Base-by-base conservation (phyloP, 108 stramenopile species). In the Conticribra guillardii region DNA sequence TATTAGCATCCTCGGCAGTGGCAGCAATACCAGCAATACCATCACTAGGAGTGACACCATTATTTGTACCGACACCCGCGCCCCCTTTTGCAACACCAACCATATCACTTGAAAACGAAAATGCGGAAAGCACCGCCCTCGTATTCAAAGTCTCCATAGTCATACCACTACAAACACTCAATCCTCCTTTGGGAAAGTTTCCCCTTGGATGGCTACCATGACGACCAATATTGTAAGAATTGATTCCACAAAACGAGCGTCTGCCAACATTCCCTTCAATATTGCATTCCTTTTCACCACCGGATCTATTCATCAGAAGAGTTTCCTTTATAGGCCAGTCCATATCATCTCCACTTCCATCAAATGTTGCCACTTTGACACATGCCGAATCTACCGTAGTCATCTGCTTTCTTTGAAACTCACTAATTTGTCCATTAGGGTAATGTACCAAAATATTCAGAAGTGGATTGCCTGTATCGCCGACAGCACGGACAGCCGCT, bases 261-360 rank as follows among this genome's bases (percentile, higher is more conserved):
- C 58, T 56, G 19, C 45, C 46, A 23, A 31, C 30, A 28, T 23
- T 23, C 17, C 9, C 29, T 45, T 64, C 48, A 69, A 79, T 64
- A 30, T 72, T 41, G 37, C 71, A 29, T 7, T 0, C 56, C 4
- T 29, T 29, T 69, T 27, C 50, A 41, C 48, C 60, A 70, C 30
- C 33, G n/a, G 11, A 57, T 16, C 34, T 18, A 41, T 54, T 61
- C 11, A 19, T 48, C 32, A 76, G 60, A 26, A 86, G 65, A 19
- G 92, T 87, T 16, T 71, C 37, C 62, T 93, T 91, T 73, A 95
- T 94, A 22, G 94, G 94, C 56, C 23, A 52, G 80, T 97, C 96
- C 93, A 97, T 94, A 65, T 97, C 96, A 79, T 97, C 96, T 3
- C 94, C 92, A 47, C 90, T 84, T 44, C 96, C 96, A 67, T 89